Percentiles rank a stretch among this genome's conserved stretches.
These are phyloP conservation scores for Populus hybrid DNA, from an alignment of 441 rosid species.

Conservation along the genomic window DNA sequence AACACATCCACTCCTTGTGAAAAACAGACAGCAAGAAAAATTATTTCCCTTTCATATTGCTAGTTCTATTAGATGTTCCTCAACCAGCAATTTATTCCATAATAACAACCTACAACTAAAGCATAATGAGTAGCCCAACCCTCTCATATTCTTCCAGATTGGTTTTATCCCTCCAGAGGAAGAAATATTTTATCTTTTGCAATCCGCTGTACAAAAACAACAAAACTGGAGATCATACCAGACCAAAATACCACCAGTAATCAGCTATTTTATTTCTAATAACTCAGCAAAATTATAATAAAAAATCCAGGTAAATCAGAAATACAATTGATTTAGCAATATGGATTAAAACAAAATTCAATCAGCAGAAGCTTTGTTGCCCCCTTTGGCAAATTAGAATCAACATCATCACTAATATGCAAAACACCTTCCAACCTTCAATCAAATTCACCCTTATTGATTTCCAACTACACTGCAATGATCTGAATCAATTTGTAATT, in stretches of 20 bases:
- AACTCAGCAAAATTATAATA: not conserved
- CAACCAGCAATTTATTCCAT: not conserved
- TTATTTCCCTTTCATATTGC: not conserved
- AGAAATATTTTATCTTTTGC: not conserved
- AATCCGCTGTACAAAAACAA: not conserved
- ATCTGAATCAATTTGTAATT: not conserved
- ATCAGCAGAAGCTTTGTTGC: not conserved
- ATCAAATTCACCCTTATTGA: not conserved
- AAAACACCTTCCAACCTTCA: not conserved
- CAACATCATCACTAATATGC: not conserved
- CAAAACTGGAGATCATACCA: not conserved
- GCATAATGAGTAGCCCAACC: not conserved
- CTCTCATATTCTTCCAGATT: not conserved
- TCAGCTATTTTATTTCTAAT: not conserved
- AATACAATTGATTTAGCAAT: not conserved
- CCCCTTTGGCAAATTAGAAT: not conserved
- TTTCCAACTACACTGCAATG: not conserved
- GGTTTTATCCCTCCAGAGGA: not conserved
- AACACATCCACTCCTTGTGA: not conserved
- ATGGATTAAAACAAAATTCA: not conserved
- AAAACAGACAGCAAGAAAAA: not conserved
- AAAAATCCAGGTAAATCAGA: not conserved
- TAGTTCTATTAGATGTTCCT: not conserved
- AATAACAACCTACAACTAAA: not conserved
- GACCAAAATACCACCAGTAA: not conserved